Base-by-base conservation (phyloP, 306 rosid species). In the Fragaria nilgerrensis region DNA sequence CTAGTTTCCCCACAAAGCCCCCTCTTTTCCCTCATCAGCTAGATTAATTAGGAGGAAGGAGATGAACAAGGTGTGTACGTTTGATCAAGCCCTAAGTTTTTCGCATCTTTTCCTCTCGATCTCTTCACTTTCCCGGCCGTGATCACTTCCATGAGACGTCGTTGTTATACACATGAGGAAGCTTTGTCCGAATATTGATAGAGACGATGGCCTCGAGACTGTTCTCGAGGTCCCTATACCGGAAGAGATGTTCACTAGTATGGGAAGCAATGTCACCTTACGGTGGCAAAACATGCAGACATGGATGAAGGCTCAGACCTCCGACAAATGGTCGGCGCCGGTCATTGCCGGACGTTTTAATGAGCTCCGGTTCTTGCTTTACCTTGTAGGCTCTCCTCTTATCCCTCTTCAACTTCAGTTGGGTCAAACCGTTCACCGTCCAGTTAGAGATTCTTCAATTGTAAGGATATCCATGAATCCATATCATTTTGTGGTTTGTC, bases 331-430 rank as follows among this genome's bases (percentile, higher is more conserved):
- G 80, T 70, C 91, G 0, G 72, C 95, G 1, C 98, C 95, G 0
- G 70, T 89, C 4, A 80, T 92, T 34, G 83, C 97, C 1, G 84
- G 86, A 44, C 92, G 97, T 0, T 83, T 92, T 37, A 92, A 88
- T 10, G 97, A 95, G 87, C 93, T 95, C 20, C 87, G 97, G 0
- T 90, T 95, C 66, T 84, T 92, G 23, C 97, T 95, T 68, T 92
- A 88, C 85, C 97, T 95, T 67, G 98, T 92, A 27, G 97, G 96
- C n/a, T 95, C 98, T 9, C 98, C 98, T 43, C 90, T 95, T 10
- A 88, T 95, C 50, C 98, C 98, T 75, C 96, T 95, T 77, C 98
- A 95, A 81, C 97, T 95, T 64, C 98, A 92, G 45, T 58, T 93
- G 41, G 97, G 97, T 45, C 89, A 87, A 72, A 85, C 97, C 29